phyloP scores from a whole-genome alignment of 192 early-diverging fungal genomes.

The Linnemannia hyalina region DNA sequence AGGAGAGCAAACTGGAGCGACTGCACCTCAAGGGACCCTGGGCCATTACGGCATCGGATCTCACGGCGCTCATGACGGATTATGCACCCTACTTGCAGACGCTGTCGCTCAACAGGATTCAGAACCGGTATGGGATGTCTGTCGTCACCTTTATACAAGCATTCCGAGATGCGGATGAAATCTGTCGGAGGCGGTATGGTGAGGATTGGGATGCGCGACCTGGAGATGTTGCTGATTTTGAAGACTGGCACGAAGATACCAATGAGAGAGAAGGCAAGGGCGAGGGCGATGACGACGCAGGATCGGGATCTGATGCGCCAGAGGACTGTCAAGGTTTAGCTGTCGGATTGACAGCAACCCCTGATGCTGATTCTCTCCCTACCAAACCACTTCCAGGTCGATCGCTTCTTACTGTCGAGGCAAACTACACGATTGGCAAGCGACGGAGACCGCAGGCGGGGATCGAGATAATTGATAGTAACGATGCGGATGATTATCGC shows the following conservation, averaged over 20 bases:
- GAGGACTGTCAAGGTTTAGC: background rate
- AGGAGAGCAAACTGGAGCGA: background rate
- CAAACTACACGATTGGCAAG: background rate
- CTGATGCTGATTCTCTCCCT: background rate
- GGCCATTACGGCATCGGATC: background rate
- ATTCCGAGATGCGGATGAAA: background rate
- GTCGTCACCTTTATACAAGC: background rate
- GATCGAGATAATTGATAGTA: background rate
- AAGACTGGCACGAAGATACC: background rate
- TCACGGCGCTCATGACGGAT: background rate
- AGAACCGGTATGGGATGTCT: background rate
- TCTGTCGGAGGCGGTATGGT: background rate
- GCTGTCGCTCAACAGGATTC: background rate
- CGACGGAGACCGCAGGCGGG: background rate
- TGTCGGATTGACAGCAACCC: background rate
- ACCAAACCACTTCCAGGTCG: background rate
- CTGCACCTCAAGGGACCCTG: constrained; percentile 8
- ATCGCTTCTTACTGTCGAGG: background rate
- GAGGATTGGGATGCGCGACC: background rate
- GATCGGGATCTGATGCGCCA: background rate
- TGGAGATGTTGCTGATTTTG: background rate
- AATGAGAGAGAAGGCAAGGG: background rate
- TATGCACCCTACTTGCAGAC: constrained; percentile 4
- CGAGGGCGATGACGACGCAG: background rate
- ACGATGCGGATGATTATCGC: background rate